These are phyloP conservation scores for Forsythia viridissima DNA, from an alignment of 257 asterid genomes.

Conservation along the genomic window DNA sequence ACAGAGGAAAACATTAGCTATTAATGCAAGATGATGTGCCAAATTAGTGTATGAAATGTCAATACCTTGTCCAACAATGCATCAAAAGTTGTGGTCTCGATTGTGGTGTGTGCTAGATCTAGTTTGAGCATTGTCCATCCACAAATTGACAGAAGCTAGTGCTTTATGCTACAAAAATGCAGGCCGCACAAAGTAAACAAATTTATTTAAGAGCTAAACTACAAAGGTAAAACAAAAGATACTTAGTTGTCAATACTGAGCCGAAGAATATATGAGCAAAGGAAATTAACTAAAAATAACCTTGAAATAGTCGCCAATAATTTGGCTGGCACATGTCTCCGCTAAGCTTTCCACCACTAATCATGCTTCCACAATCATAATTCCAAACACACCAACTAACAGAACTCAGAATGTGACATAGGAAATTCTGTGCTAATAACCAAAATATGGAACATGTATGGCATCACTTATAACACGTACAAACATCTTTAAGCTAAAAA, in stretches of 20 bases:
- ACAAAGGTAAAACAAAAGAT: conserved; percentile 18
- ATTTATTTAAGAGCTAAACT: conserved; percentile 14
- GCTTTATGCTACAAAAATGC: conserved; percentile 63
- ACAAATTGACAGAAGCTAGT: conserved; percentile 75
- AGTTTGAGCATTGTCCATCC: conserved; percentile 82
- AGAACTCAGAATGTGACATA: background rate
- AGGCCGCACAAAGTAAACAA: conserved; percentile 56
- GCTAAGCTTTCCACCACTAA: background rate
- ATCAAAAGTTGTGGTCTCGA: conserved; percentile 88
- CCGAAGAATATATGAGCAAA: conserved; percentile 3
- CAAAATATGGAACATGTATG: background rate
- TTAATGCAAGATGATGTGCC: background rate
- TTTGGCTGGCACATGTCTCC: background rate
- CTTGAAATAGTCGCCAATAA: background rate
- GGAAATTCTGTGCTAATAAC: background rate
- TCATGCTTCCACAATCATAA: background rate
- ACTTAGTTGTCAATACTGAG: conserved; percentile 1
- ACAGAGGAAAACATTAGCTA: background rate
- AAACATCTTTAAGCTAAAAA: background rate
- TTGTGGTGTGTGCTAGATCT: conserved; percentile 96
- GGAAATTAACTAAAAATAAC: background rate
- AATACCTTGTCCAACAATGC: conserved; percentile 74
- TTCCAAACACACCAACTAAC: background rate
- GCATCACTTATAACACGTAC: background rate
- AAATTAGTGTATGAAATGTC: conserved; percentile 10